Conservation (phyloP, 495 filamentous ascomycete genomes). For the Neurospora africana region DNA sequence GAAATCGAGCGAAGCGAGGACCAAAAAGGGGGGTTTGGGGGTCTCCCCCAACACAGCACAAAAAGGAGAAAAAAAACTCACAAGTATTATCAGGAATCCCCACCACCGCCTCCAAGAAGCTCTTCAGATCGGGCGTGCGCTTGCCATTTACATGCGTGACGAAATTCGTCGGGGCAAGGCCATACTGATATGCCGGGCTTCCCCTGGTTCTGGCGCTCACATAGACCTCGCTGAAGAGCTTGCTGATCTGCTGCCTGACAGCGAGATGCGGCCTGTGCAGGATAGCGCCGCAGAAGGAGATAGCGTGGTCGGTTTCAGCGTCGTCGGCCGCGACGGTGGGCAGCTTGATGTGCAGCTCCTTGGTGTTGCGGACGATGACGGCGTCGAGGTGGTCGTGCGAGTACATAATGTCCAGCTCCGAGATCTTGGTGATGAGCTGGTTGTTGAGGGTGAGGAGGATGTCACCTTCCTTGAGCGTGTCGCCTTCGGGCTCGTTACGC, state of each 20-base stretch:
- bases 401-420: conserved; percentile 95
- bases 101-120: conserved; percentile 66
- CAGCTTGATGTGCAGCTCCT: conserved; percentile 68
- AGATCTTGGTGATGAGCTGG: conserved; percentile 84
- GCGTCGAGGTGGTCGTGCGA: conserved; percentile 74
- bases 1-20: neutral
- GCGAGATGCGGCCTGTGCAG: conserved; percentile 92
- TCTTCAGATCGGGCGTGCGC: conserved; percentile 65
- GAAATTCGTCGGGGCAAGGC: conserved; percentile 92
- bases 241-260: conserved; percentile 91
- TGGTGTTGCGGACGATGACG: conserved; percentile 72
- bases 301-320: conserved; percentile 79
- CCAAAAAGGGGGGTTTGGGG: neutral
- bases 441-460: conserved; percentile 85
- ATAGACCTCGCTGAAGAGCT: conserved; percentile 95
- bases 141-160: conserved; percentile 89
- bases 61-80: conserved; percentile 22
- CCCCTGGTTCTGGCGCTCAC: conserved; percentile 78
- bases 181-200: conserved; percentile 84
- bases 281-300: conserved; percentile 92
- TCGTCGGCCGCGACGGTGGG: conserved; percentile 83
- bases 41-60: neutral
- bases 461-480: conserved; percentile 76
- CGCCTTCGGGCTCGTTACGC: conserved; percentile 51
- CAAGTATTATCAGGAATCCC: conserved; percentile 92